A percentile compares a stretch with the other conserved stretches of the same genome.
These are phyloP conservation scores for Goffeauzyma gilvescens DNA, from an alignment of 768 basidiomycete species.

Conservation along the genomic window DNA sequence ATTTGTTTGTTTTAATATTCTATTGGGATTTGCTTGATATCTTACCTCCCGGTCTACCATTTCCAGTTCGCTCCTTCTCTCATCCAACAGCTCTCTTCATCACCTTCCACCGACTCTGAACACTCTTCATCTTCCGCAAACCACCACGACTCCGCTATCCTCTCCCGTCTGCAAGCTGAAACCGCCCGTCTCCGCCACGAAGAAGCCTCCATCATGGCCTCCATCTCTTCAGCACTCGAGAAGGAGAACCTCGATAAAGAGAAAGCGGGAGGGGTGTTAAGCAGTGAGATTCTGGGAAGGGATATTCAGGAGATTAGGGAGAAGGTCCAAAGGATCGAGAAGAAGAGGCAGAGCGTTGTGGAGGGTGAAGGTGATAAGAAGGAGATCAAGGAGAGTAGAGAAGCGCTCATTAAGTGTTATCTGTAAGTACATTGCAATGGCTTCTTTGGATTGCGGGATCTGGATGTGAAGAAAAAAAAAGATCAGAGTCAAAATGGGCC, in stretches of 20 bases:
- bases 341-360: conserved; percentile 11
- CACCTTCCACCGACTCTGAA: conserved; percentile 3
- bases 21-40: background rate
- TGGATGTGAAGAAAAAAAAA: too few species aligned
- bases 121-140: conserved; percentile 1
- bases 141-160: conserved; percentile 17
- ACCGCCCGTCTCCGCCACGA: conserved; percentile 27
- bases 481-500: too few species aligned
- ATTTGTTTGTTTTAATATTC: background rate
- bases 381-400: conserved; percentile 20
- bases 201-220: conserved; percentile 26
- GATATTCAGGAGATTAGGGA: conserved; percentile 32
- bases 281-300: conserved; percentile 22
- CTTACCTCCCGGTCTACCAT: background rate
- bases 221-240: conserved; percentile 29
- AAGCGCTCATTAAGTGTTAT: conserved; percentile 29
- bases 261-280: conserved; percentile 22
- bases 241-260: conserved; percentile 32
- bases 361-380: conserved; percentile 15
- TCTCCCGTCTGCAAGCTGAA: conserved; percentile 23
- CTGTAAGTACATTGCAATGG: conserved; percentile 21
- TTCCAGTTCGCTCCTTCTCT: conserved; percentile 30
- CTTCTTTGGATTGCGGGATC: too few species aligned
- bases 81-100: conserved; percentile 25
- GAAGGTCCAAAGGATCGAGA: conserved; percentile 27